phyloP scores from a whole-genome alignment of 163 green algal species.

The Chlamydomonas reinhardtii region DNA sequence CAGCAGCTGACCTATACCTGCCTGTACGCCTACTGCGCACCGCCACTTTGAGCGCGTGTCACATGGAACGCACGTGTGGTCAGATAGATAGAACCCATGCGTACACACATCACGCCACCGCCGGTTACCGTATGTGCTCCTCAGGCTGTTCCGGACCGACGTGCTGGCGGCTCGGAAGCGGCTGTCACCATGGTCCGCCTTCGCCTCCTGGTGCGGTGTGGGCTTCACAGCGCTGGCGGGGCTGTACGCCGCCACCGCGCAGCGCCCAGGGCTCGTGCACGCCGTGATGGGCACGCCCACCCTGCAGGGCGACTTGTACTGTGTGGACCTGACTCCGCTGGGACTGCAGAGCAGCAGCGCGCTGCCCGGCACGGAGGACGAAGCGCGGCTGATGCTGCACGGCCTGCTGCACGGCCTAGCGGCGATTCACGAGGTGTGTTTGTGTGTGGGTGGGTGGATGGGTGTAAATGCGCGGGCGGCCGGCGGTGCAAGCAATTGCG shows the following conservation, averaged over 20 bases:
- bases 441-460: neutral
- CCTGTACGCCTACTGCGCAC: too few relatives aligned
- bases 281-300: neutral
- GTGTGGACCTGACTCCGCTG: neutral
- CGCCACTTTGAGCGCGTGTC: too few relatives aligned
- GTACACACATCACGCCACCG: too few relatives aligned
- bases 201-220: constrained; percentile 1
- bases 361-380: neutral
- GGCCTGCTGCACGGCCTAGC: constrained; percentile 27
- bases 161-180: constrained; percentile 14
- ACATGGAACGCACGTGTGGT: too few relatives aligned
- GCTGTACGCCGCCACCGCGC: constrained; percentile 22
- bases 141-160: constrained; percentile 33
- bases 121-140: neutral
- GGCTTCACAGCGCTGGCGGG: neutral
- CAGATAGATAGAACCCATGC: too few relatives aligned
- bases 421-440: constrained; percentile 28
- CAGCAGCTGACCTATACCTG: too few relatives aligned
- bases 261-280: constrained; percentile 15
- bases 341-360: neutral
- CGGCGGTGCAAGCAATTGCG: too few relatives aligned
- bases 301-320: constrained; percentile 10
- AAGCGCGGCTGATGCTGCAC: constrained; percentile 8
- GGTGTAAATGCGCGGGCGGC: too few relatives aligned
- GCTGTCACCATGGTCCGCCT: neutral